These are phyloP conservation scores for Rhododendron mucronatum DNA, from an alignment of 148 eudicot genomes.

Conservation along the genomic window DNA sequence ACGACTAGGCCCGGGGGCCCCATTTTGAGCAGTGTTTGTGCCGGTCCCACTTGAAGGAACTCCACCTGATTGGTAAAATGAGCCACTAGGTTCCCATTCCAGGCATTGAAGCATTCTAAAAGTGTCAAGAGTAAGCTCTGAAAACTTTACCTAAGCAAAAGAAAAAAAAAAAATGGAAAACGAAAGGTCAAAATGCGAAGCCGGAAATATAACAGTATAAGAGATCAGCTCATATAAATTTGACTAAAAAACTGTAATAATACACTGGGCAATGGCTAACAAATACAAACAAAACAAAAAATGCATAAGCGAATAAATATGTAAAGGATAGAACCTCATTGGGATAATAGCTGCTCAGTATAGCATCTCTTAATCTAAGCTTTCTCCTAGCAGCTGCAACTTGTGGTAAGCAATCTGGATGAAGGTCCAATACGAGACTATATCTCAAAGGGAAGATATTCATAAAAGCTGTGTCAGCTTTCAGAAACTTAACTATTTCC, in stretches of 20 bases:
- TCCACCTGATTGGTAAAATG: constrained; percentile 61
- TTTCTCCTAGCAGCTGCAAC: constrained; percentile 52
- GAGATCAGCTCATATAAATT: background rate
- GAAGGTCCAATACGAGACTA: constrained; percentile 75
- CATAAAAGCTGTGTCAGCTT: constrained; percentile 85
- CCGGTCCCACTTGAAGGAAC: constrained; percentile 19
- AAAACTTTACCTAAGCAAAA: constrained; percentile 62
- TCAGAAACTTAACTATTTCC: constrained; percentile 82
- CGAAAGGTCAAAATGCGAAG: background rate
- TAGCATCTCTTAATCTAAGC: constrained; percentile 68
- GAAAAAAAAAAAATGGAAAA: background rate
- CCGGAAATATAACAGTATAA: background rate
- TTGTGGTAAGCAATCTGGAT: constrained; percentile 66
- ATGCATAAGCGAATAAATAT: background rate
- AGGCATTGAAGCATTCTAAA: constrained; percentile 86
- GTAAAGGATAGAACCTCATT: constrained; percentile 55
- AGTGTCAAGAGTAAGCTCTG: constrained; percentile 82
- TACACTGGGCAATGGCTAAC: background rate
- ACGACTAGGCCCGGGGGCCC: constrained; percentile 41
- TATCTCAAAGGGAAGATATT: constrained; percentile 90
- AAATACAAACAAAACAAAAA: background rate
- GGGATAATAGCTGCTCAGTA: constrained; percentile 79
- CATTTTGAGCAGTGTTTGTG: constrained; percentile 44
- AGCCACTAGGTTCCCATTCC: constrained; percentile 95
- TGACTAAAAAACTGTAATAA: background rate